A percentile compares a stretch with the other conserved stretches of the same genome.
Evolutionary conservation across 495 filamentous ascomycete genomes (phyloP).

Genomic region (Neurospora sp.): DNA sequence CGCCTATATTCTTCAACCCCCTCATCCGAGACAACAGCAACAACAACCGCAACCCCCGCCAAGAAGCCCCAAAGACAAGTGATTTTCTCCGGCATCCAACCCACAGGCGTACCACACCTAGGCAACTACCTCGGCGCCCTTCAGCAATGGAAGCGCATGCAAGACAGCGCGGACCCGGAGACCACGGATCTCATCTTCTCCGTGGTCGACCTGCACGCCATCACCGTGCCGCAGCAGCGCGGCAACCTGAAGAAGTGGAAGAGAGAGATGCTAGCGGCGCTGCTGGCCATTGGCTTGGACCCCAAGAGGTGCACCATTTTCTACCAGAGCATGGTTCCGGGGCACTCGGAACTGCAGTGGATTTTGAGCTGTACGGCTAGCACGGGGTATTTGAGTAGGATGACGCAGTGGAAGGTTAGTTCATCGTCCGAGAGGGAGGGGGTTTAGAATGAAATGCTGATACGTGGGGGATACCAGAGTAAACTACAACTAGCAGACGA

Average conservation of each 20-base stretch:
- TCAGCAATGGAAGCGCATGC: slow-evolving; percentile 70
- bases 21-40: neutral
- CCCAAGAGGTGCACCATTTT: slow-evolving; percentile 70
- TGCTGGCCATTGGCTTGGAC: slow-evolving; percentile 77
- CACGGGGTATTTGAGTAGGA: slow-evolving; percentile 79
- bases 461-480: slow-evolving; percentile 35
- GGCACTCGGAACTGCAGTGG: slow-evolving; percentile 89
- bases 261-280: slow-evolving; percentile 61
- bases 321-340: slow-evolving; percentile 65
- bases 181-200: slow-evolving; percentile 60
- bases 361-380: slow-evolving; percentile 82
- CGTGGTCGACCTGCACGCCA: slow-evolving; percentile 86
- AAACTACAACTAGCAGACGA: slow-evolving; percentile 55
- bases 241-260: slow-evolving; percentile 49
- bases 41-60: neutral
- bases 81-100: slow-evolving; percentile 94
- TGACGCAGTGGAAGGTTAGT: slow-evolving; percentile 96
- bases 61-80: slow-evolving; percentile 15
- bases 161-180: slow-evolving; percentile 45
- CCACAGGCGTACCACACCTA: slow-evolving; percentile 88
- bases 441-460: too few relatives aligned
- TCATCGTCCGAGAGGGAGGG: too few relatives aligned
- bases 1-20: neutral
- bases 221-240: slow-evolving; percentile 63
- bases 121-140: slow-evolving; percentile 96